Conservation (phyloP, 257 asterid species). For the Mitragyna speciosa region DNA sequence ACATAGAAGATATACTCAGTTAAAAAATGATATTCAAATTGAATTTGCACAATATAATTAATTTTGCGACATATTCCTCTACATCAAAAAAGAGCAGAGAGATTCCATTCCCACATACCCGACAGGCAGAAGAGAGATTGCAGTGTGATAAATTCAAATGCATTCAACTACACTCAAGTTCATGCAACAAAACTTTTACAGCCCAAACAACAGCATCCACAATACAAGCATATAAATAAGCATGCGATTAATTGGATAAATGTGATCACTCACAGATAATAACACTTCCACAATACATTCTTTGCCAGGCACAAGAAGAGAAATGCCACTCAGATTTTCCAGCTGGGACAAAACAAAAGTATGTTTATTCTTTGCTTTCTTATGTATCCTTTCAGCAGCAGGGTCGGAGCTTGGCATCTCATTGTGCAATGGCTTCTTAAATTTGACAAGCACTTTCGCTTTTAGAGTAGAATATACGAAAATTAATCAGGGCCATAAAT, state of each 20-base stretch:
- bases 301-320: not conserved
- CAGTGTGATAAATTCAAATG: not conserved
- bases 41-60: not conserved
- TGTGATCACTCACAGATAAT: not conserved
- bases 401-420: not conserved
- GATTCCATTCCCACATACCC: not conserved
- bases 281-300: not conserved
- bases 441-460: not conserved
- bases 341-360: not conserved
- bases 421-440: not conserved
- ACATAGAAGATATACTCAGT: not conserved
- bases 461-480: not conserved
- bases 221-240: too few relatives aligned
- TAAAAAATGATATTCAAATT: not conserved
- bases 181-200: not conserved
- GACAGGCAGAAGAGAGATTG: not conserved
- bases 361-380: not conserved
- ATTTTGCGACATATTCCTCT: not conserved
- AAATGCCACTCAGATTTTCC: not conserved
- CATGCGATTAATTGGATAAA: not conserved
- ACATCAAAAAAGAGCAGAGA: not conserved
- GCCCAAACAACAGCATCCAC: not conserved
- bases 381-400: not conserved
- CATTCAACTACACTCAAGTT: not conserved
- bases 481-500: not conserved